Percentiles rank a stretch among this genome's conserved stretches.
Evolutionary conservation across 140 eudicot genomes (phyloP).

Genomic region (Flaveria floridana): DNA sequence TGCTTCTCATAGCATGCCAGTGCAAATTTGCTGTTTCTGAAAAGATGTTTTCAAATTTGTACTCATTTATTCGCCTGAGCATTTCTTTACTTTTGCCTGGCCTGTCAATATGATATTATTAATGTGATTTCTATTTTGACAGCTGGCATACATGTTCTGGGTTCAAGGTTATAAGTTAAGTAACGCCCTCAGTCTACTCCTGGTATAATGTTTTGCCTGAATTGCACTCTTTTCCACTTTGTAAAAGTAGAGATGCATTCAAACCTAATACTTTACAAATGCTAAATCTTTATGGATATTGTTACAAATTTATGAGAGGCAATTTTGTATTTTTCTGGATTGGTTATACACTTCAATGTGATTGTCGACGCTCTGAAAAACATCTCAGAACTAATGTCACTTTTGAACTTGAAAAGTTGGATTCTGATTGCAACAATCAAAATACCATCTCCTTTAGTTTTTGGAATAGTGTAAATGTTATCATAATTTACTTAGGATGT

Average conservation of each 20-base stretch:
- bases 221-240: constrained; percentile 15
- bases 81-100: constrained; percentile 6
- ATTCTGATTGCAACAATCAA: constrained; percentile 1
- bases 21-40: background rate
- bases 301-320: constrained; percentile 3
- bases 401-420: constrained; percentile 15
- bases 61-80: background rate
- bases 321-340: background rate
- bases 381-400: constrained; percentile 1
- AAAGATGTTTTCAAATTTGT: constrained; percentile 1
- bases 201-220: constrained; percentile 46
- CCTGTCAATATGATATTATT: background rate
- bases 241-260: constrained; percentile 16
- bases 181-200: constrained; percentile 61
- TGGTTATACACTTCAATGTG: constrained; percentile 10
- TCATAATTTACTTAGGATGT: background rate
- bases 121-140: constrained; percentile 33
- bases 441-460: background rate
- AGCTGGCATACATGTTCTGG: constrained; percentile 99
- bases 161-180: constrained; percentile 75
- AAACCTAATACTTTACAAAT: constrained; percentile 1
- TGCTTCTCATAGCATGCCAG: background rate
- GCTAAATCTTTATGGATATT: constrained; percentile 9
- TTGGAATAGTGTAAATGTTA: background rate
- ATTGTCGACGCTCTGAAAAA: background rate